Percentiles rank a stretch among this genome's conserved stretches.
These are phyloP conservation scores for Annulohypoxylon nitens DNA, from an alignment of 495 filamentous ascomycete genomes.

Conservation along the genomic window DNA sequence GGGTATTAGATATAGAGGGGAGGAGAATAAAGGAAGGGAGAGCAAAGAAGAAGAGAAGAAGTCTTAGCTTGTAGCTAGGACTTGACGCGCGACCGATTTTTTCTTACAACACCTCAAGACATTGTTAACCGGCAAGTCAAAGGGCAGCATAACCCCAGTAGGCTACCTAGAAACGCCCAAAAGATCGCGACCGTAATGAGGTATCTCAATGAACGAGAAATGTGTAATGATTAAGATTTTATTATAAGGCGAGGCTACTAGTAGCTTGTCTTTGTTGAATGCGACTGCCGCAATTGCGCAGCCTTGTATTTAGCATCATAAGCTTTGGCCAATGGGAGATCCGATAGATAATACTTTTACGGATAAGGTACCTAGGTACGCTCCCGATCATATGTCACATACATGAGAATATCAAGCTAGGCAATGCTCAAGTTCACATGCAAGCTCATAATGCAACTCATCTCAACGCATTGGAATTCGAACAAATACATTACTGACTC, in stretches of 20 bases:
- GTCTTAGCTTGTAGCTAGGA: constrained; percentile 1
- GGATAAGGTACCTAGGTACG: constrained; percentile 13
- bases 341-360: constrained; percentile 17
- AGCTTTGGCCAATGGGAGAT: constrained; percentile 34
- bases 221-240: constrained; percentile 1
- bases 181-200: neutral
- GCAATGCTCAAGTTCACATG: neutral
- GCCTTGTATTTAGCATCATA: constrained; percentile 37
- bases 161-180: neutral
- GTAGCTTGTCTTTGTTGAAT: constrained; percentile 25
- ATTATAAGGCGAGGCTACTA: constrained; percentile 33
- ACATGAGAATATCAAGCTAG: neutral
- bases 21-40: constrained; percentile 4
- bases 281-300: constrained; percentile 29
- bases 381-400: no score
- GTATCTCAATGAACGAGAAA: constrained; percentile 2
- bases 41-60: neutral
- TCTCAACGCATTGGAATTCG: constrained; percentile 1
- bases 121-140: constrained; percentile 25
- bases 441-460: neutral
- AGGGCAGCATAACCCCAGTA: constrained; percentile 28
- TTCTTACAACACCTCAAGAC: constrained; percentile 36
- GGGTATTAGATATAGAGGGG: neutral
- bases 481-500: constrained; percentile 5
- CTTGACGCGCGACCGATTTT: constrained; percentile 7